Evolutionary conservation across 495 filamentous ascomycete genomes (phyloP), one percentile per base, ranked within the genome.

Genomic region (Penicillium dipodomyicola): DNA sequence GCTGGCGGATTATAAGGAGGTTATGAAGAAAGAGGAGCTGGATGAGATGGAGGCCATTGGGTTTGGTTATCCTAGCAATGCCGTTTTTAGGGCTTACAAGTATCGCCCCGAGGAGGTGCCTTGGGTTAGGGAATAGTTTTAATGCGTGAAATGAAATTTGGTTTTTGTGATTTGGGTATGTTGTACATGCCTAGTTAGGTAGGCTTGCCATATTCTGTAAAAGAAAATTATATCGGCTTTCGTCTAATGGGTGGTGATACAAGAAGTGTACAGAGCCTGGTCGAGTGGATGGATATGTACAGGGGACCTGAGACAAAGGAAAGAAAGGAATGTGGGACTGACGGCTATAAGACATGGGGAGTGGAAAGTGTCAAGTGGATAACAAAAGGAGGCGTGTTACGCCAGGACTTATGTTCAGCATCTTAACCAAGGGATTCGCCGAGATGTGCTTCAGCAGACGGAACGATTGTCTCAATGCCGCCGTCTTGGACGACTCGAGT

Each of bases 401-500:
- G 17, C 15, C 19, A 2, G 8, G 33, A 14, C 20, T 6, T 17
- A 25, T 27, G 7, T 12, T 17, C 19, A 30, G 11, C 9, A 42
- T 15, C 33, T 73, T 55, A 78, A 49, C 76, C 74, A 22, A 79
- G 58, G 14, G 72, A 67, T 58, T 77, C 74, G 25, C 70, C 68
- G 5, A 74, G 63, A 47, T 72, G 67, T n/a, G 58, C 54, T 30
- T 67, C 67, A 6, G 68, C 44, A 19, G 35, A 30, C 17, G 30
- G 42, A 20, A 12, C 27, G 27, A 52, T 46, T 2, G 58, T 35
- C 37, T 56, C 59, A 4, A 40, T 25, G 7, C 54, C 63, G 7
- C 50, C 35, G 7, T 70, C 67, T 20, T 65, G 62, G 20, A 62
- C 46, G n/a, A 58, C 44, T 3, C 46, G 63, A 37, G 62, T 59